A percentile compares a stretch with the other conserved stretches of the same genome.
These are phyloP conservation scores for Gracilariopsis chorda DNA, from an alignment of 23 red algal species.

Conservation along the genomic window DNA sequence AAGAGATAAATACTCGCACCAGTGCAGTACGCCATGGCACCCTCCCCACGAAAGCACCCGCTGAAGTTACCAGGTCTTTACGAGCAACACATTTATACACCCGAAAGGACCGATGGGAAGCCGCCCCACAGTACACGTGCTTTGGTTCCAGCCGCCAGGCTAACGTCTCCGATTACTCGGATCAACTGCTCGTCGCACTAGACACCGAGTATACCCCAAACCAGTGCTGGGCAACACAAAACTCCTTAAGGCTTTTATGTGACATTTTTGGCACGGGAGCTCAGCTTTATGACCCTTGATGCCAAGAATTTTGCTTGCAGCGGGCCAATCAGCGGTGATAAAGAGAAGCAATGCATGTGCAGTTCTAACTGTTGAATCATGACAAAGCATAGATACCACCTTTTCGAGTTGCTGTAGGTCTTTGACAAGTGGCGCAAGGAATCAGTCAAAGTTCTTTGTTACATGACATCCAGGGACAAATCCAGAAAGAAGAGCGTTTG, in stretches of 20 bases:
- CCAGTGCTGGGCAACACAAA: too few species aligned
- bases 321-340: background rate
- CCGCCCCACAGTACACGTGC: too few species aligned
- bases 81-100: too few species aligned
- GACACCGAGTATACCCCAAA: too few species aligned
- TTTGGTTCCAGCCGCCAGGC: too few species aligned
- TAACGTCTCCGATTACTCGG: too few species aligned
- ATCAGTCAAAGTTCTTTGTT: background rate
- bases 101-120: too few species aligned
- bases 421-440: background rate
- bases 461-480: slow-evolving; percentile 1
- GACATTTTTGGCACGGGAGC: background rate
- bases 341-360: background rate
- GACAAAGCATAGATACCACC: background rate
- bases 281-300: background rate
- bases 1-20: too few species aligned
- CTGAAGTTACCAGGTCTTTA: too few species aligned
- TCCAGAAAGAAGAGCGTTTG: background rate
- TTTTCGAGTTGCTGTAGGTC: background rate
- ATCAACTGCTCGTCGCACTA: too few species aligned
- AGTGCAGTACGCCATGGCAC: too few species aligned
- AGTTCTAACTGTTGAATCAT: background rate
- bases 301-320: background rate
- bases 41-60: too few species aligned
- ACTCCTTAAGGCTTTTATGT: background rate